Percentiles rank a stretch among this genome's conserved stretches.
phyloP scores from a whole-genome alignment of 2,329 filamentous ascomycete genomes.

The Exophiala calicioides region DNA sequence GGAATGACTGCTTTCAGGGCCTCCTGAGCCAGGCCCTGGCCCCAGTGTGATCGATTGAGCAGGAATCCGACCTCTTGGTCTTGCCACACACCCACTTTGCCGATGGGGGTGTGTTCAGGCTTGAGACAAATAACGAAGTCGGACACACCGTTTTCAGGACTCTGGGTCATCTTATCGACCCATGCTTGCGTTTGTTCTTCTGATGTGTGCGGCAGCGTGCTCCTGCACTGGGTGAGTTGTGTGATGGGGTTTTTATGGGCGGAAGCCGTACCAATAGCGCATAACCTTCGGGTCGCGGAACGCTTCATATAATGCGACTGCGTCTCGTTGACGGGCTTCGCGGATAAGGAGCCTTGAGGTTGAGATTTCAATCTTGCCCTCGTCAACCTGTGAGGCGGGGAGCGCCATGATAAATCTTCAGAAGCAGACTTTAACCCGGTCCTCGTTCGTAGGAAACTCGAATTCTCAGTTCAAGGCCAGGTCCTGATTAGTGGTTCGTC shows the following conservation, averaged over 20 bases:
- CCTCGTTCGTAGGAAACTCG: too few species aligned
- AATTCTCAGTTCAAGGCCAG: too few species aligned
- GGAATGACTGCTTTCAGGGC: slow-evolving; percentile 15
- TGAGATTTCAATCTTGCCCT: slow-evolving; percentile 14
- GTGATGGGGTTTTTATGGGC: neutral
- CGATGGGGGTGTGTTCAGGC: slow-evolving; percentile 13
- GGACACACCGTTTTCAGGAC: slow-evolving; percentile 19
- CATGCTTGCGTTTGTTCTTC: slow-evolving; percentile 12
- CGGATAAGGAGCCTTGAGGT: slow-evolving; percentile 24
- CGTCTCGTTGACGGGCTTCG: slow-evolving; percentile 16
- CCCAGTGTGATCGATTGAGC: slow-evolving; percentile 18
- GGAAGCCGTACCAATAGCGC: slow-evolving; percentile 23
- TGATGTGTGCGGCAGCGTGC: slow-evolving; percentile 15
- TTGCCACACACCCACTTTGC: slow-evolving; percentile 24
- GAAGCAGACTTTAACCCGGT: too few species aligned
- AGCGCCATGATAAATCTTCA: too few species aligned
- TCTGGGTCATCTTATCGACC: slow-evolving; percentile 18
- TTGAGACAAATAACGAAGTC: slow-evolving; percentile 27
- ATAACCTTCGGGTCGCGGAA: slow-evolving; percentile 27
- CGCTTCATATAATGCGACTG: slow-evolving; percentile 14
- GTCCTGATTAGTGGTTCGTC: too few species aligned
- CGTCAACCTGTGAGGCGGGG: too few species aligned
- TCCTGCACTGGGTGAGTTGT: slow-evolving; percentile 9
- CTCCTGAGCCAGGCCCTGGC: slow-evolving; percentile 19
- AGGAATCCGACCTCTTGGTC: slow-evolving; percentile 26